These are phyloP conservation scores for Borovskyia barvae DNA, from an alignment of 208 protist genomes.

Conservation along the genomic window DNA sequence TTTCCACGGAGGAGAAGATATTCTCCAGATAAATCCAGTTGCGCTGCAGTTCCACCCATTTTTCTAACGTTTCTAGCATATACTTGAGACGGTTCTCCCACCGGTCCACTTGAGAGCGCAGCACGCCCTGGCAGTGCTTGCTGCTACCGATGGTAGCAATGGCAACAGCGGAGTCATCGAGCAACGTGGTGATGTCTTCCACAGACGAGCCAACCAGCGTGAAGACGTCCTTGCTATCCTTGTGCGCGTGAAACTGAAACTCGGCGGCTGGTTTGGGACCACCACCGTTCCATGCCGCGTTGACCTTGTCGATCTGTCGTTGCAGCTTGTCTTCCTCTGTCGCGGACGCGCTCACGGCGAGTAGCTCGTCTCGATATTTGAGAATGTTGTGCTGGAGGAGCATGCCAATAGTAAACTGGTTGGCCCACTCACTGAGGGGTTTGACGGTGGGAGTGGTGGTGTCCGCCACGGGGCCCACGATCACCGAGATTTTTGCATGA, in stretches of 20 bases:
- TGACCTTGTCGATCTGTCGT: constrained; percentile 95
- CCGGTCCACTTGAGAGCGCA: constrained; percentile 93
- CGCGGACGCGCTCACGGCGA: constrained; percentile 92
- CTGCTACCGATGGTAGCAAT: constrained; percentile 93
- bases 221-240: constrained; percentile 92
- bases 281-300: constrained; percentile 90
- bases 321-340: constrained; percentile 97
- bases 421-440: constrained; percentile 71
- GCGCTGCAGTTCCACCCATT: constrained; percentile 94
- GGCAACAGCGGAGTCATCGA: constrained; percentile 91
- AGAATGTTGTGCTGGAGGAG: constrained; percentile 88
- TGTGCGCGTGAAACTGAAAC: constrained; percentile 93
- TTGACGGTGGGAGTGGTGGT: constrained; percentile 44
- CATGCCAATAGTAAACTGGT: constrained; percentile 87
- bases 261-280: constrained; percentile 90
- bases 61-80: constrained; percentile 93
- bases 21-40: constrained; percentile 97
- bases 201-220: constrained; percentile 87
- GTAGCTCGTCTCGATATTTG: constrained; percentile 85
- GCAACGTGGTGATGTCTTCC: constrained; percentile 92
- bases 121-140: constrained; percentile 88
- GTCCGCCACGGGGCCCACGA: constrained; percentile 69
- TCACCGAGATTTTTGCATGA: constrained; percentile 68
- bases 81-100: constrained; percentile 94
- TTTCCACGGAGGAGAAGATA: constrained; percentile 95